Evolutionary conservation across 305 asterid species (phyloP).

Genomic region (Fraxinus greggii): DNA sequence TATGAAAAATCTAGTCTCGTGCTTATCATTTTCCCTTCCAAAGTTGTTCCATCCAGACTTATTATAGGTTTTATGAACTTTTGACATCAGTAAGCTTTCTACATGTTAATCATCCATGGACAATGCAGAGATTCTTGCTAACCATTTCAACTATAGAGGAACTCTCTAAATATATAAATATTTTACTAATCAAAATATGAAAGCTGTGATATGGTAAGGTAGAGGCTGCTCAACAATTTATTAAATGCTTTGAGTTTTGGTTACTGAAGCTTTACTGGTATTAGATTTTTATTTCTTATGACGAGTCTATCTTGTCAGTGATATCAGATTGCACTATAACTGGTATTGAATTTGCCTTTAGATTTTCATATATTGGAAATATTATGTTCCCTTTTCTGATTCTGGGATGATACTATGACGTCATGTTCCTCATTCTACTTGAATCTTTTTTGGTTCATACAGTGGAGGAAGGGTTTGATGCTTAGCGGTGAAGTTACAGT

Average conservation of each 20-base stretch:
- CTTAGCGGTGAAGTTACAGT: conserved; percentile 92
- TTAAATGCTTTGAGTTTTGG: not conserved
- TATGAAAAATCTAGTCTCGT: not conserved
- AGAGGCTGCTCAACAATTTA: not conserved
- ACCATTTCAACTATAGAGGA: not conserved
- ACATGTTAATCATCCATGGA: not conserved
- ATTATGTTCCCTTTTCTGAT: conserved; percentile 14
- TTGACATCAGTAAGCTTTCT: conserved; percentile 7
- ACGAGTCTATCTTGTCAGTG: conserved; percentile 4
- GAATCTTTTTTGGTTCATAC: conserved; percentile 23
- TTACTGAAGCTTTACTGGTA: not conserved
- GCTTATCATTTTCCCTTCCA: not conserved
- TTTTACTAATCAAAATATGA: conserved; percentile 12
- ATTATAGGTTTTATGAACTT: not conserved
- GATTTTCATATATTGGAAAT: conserved; percentile 12
- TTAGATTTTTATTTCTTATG: conserved; percentile 1
- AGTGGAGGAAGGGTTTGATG: conserved; percentile 97
- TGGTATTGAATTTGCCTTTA: not conserved
- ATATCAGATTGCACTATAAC: conserved; percentile 1
- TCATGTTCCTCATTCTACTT: conserved; percentile 1
- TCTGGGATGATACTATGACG: conserved; percentile 13
- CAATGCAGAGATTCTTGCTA: not conserved
- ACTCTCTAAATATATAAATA: conserved; percentile 4
- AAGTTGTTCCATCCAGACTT: not conserved
- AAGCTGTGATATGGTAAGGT: not conserved